Conservation (phyloP, 345 rosid genomes). For the Carallia brachiata region DNA sequence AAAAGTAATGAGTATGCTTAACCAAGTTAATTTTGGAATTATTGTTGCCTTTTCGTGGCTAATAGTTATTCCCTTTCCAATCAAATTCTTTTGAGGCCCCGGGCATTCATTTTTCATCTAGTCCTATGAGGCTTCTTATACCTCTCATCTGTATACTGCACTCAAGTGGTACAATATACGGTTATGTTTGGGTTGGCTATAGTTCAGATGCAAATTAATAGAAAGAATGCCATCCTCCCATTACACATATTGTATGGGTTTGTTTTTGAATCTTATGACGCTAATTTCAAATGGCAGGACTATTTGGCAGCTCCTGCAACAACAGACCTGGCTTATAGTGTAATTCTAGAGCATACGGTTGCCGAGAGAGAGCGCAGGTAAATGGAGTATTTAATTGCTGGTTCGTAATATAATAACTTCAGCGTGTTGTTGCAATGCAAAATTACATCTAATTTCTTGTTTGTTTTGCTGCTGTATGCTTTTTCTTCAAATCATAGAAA, state of each 20-base stretch:
- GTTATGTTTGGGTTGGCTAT: not conserved
- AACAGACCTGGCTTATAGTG: slow-evolving; percentile 76
- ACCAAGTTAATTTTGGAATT: not conserved
- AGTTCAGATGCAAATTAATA: not conserved
- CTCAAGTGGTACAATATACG: not conserved
- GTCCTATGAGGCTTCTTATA: not conserved
- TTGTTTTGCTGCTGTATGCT: not conserved
- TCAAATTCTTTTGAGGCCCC: no score
- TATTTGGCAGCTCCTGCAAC: slow-evolving; percentile 78
- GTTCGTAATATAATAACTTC: not conserved
- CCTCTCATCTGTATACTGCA: not conserved
- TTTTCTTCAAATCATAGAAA: not conserved
- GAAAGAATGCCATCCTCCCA: not conserved
- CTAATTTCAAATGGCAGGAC: slow-evolving; percentile 53
- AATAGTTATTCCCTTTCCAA: not conserved
- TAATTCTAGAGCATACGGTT: slow-evolving; percentile 83
- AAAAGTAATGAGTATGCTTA: not conserved
- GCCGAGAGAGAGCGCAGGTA: slow-evolving; percentile 99
- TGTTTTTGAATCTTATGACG: slow-evolving; percentile 15
- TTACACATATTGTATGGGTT: not conserved
- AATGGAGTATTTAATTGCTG: slow-evolving; percentile 9
- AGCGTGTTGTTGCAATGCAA: not conserved
- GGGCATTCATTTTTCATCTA: no score
- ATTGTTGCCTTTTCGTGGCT: not conserved
- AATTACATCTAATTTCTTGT: not conserved